Evolutionary conservation across 2,329 filamentous ascomycete genomes (phyloP), one percentile per base, ranked within the genome.

Genomic region (Huntiella omanensis): DNA sequence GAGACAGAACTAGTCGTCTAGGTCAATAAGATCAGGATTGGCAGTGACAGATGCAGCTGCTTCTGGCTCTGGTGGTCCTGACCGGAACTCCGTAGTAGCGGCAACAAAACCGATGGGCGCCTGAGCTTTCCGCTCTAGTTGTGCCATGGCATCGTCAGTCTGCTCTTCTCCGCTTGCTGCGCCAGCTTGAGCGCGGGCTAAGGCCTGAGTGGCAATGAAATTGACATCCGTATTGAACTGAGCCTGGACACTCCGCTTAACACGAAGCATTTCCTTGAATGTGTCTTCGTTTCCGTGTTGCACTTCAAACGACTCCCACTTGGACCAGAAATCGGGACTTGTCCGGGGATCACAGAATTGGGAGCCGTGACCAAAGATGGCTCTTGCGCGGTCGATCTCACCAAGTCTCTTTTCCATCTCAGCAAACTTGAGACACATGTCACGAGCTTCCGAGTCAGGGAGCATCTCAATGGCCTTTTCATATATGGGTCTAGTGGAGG

Each of bases 191-290:
- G 76, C 78, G 52, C 86, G 76, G 16, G 86, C 86, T 53, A 98
- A 70, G 19, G 91, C 91, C 61, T 98, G 91, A 4, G 85, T 92
- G 7, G 91, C 91, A 61, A 98, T 95, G 58, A 95, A 98, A 60
- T 87, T 93, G 68, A 98, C 88, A 58, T 98, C 91, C 39, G 92
- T 98, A 58, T 96, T 96, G 70, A 92, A 98, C 65, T 95, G 84
- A 45, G 91, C 88, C 62, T 95, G 86, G 10, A 98, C 91, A 62
- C 85, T 94, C 59, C 91, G 72, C 70, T 96, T 98, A 68, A 98
- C 86, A 28, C 91, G 80, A 52, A 96, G 70, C 91, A 98, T 98
- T 60, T 98, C 91, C 67, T 94, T 95, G 71, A 92, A 98, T 0
- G 92, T 98, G 60, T 98, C 91, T 61, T 98, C 92, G 63, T 98